phyloP scores from a whole-genome alignment of 495 filamentous ascomycete species.

The Penicillium paxilli region DNA sequence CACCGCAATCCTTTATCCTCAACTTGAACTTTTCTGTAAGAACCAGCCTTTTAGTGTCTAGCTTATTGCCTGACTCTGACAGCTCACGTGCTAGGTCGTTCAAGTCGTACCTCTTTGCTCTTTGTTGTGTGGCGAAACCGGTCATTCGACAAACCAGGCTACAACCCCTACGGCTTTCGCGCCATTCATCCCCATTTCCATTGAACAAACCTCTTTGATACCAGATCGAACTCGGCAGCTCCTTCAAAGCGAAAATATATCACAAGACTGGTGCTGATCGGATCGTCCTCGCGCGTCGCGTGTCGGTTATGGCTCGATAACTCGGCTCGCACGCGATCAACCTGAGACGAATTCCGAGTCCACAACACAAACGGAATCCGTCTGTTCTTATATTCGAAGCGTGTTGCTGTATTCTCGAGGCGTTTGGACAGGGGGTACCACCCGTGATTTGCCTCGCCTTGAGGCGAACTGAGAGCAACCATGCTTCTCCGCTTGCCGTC shows the following conservation, averaged over 20 bases:
- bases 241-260: not conserved
- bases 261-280: not conserved
- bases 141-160: slow-evolving; percentile 2
- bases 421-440: not conserved
- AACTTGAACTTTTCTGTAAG: slow-evolving; percentile 4
- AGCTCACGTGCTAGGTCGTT: slow-evolving; percentile 15
- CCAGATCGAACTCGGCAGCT: not conserved
- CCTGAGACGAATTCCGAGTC: slow-evolving; percentile 10
- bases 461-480: slow-evolving; percentile 25
- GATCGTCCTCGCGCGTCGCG: slow-evolving; percentile 22
- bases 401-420: no score
- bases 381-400: not conserved
- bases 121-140: slow-evolving; percentile 18
- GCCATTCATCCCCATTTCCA: not conserved
- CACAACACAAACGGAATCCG: not conserved
- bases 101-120: slow-evolving; percentile 18
- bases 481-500: slow-evolving; percentile 55
- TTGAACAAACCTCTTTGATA: not conserved
- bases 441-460: slow-evolving; percentile 11
- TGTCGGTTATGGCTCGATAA: slow-evolving; percentile 39
- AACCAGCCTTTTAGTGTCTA: slow-evolving; percentile 1
- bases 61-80: slow-evolving; percentile 5
- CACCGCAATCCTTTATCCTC: slow-evolving; percentile 2
- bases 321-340: slow-evolving; percentile 29
- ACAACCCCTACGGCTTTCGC: not conserved